Evolutionary conservation across 177 flowering plant genomes (phyloP).

Genomic region (Vitis hybrid): DNA sequence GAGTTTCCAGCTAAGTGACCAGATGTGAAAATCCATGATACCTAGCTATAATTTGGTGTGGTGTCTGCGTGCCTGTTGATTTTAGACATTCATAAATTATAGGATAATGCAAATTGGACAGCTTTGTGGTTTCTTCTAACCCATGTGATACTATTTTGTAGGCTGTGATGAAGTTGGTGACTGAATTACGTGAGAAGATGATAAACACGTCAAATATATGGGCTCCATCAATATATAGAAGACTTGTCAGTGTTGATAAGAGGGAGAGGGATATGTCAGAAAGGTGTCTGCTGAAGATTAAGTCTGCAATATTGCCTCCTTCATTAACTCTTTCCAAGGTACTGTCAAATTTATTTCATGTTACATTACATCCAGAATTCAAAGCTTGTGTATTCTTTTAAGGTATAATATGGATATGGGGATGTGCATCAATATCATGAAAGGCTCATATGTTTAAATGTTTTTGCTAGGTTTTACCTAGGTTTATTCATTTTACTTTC

Average conservation of each 20-base stretch:
- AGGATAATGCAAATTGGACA: too few species aligned
- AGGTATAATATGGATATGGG: too few species aligned
- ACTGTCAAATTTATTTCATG: background rate
- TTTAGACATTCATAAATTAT: too few species aligned
- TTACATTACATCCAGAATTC: background rate
- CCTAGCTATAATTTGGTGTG: too few species aligned
- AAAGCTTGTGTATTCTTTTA: background rate
- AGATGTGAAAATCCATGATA: too few species aligned
- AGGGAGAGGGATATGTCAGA: conserved; percentile 75
- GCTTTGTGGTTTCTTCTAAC: conserved; percentile 1
- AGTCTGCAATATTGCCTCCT: conserved; percentile 57
- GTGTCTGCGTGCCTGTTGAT: too few species aligned
- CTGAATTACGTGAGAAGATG: conserved; percentile 54
- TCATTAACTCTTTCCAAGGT: conserved; percentile 58
- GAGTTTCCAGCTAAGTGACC: too few species aligned
- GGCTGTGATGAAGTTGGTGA: conserved; percentile 62
- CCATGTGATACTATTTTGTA: conserved; percentile 17
- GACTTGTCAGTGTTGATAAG: conserved; percentile 67
- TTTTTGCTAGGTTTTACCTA: too few species aligned
- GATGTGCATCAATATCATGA: too few species aligned
- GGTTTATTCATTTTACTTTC: too few species aligned
- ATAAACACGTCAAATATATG: conserved; percentile 59
- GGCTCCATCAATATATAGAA: conserved; percentile 76
- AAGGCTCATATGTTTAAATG: too few species aligned
- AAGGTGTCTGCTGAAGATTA: conserved; percentile 63